A percentile compares a stretch with the other conserved stretches of the same genome.
Evolutionary conservation across 768 basidiomycete species (phyloP).

Genomic region (Mycena kentingensis): DNA sequence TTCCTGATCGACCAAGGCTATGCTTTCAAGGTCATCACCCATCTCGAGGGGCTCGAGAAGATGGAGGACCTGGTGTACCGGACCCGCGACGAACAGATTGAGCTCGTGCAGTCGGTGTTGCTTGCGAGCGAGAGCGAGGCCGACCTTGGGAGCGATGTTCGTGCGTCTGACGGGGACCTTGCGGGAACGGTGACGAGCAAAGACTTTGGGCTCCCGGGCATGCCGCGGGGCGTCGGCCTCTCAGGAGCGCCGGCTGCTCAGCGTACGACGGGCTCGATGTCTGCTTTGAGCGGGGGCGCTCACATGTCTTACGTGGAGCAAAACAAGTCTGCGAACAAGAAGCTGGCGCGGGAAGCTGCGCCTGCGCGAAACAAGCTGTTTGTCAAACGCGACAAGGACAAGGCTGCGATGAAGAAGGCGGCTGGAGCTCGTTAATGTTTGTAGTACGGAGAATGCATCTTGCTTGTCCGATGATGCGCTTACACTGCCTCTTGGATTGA

Average conservation of each 20-base stretch:
- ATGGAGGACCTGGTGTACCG: slow-evolving; percentile 90
- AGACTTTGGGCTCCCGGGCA: slow-evolving; percentile 62
- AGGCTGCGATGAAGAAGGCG: slow-evolving; percentile 54
- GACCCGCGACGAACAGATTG: slow-evolving; percentile 91
- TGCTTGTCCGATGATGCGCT: no score
- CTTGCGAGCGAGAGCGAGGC: slow-evolving; percentile 89
- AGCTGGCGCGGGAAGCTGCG: slow-evolving; percentile 53
- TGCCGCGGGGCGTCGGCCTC: slow-evolving; percentile 56
- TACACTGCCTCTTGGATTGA: no score
- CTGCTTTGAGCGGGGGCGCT: slow-evolving; percentile 83
- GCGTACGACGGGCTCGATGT: slow-evolving; percentile 79
- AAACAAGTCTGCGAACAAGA: slow-evolving; percentile 89
- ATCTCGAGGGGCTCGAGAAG: slow-evolving; percentile 87
- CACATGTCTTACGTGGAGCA: slow-evolving; percentile 94
- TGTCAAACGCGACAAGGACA: slow-evolving; percentile 79
- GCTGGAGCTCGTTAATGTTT: slow-evolving; percentile 8
- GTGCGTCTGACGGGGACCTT: slow-evolving; percentile 80
- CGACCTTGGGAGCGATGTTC: slow-evolving; percentile 83
- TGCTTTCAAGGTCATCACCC: slow-evolving; percentile 99
- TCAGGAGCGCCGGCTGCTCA: slow-evolving; percentile 68
- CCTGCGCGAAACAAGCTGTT: slow-evolving; percentile 76
- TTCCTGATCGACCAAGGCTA: slow-evolving; percentile 99
- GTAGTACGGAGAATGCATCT: no score
- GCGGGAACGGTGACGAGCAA: slow-evolving; percentile 86
- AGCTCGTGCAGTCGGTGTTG: slow-evolving; percentile 90